Conservation (phyloP, 768 basidiomycete genomes). For the Amanita fuliginea region DNA sequence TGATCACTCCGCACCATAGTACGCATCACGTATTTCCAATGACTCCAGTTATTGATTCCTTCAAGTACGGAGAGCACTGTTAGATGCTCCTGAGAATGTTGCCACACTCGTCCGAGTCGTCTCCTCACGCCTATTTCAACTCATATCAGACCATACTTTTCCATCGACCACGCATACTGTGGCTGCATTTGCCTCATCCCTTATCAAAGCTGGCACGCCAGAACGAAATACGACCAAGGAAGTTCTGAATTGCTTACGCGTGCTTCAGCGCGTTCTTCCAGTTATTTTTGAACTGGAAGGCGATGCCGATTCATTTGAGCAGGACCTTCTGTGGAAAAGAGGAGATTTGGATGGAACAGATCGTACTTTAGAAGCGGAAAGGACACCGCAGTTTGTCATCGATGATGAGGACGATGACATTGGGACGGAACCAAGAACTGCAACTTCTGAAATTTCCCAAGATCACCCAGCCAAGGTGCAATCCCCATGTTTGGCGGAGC, state of each 20-base stretch:
- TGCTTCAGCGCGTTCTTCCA: slow-evolving; percentile 82
- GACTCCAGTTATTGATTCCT: background rate
- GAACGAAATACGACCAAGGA: slow-evolving; percentile 73
- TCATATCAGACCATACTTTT: slow-evolving; percentile 73
- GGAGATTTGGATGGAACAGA: slow-evolving; percentile 34
- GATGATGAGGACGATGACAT: slow-evolving; percentile 50
- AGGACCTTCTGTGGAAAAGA: slow-evolving; percentile 76
- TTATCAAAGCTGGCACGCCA: slow-evolving; percentile 46
- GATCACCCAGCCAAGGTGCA: slow-evolving; percentile 25
- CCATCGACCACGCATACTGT: slow-evolving; percentile 51
- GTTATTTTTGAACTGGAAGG: slow-evolving; percentile 78
- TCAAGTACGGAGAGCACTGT: slow-evolving; percentile 71
- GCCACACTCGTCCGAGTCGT: slow-evolving; percentile 70
- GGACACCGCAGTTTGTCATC: slow-evolving; percentile 71
- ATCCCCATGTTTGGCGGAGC: slow-evolving; percentile 72
- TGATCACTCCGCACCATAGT: slow-evolving; percentile 83
- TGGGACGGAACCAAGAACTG: background rate
- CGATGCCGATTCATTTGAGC: slow-evolving; percentile 63
- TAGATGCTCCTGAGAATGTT: slow-evolving; percentile 79
- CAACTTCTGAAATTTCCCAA: slow-evolving; percentile 7
- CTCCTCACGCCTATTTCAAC: slow-evolving; percentile 57
- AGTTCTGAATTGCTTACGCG: slow-evolving; percentile 84
- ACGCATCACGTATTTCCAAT: slow-evolving; percentile 19
- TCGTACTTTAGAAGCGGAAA: slow-evolving; percentile 10
- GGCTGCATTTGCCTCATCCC: slow-evolving; percentile 55